Evolutionary conservation across 306 rosid genomes (phyloP).

Genomic region (Pterocarpus santalinus): DNA sequence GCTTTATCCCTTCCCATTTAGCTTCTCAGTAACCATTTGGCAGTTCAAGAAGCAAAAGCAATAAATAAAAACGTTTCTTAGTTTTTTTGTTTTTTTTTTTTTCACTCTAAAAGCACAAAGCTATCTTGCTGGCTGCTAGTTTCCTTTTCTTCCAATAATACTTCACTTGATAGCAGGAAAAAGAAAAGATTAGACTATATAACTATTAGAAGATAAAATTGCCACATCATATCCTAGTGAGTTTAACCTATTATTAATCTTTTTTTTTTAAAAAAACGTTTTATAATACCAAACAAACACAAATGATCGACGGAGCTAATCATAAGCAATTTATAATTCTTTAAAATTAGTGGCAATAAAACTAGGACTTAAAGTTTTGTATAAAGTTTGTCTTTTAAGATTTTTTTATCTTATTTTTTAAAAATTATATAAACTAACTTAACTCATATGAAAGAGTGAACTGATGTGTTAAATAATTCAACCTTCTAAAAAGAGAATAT

Average conservation of each 20-base stretch:
- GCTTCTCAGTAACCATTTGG: conserved; percentile 13
- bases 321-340: not conserved
- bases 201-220: not conserved
- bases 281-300: not conserved
- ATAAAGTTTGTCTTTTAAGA: not conserved
- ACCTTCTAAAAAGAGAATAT: no score
- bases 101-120: not conserved
- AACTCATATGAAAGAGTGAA: no score
- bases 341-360: not conserved
- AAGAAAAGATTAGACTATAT: not conserved
- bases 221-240: not conserved
- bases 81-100: not conserved
- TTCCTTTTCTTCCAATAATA: conserved; percentile 8
- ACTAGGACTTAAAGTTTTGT: not conserved
- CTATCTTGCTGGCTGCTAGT: not conserved
- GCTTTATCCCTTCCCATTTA: not conserved
- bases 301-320: no score
- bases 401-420: not conserved
- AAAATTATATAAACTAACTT: no score
- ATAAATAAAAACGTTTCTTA: not conserved
- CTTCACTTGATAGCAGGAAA: not conserved
- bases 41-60: conserved; percentile 25
- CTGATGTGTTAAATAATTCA: no score
- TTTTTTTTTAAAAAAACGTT: not conserved
- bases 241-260: not conserved